Percentiles rank a stretch among this genome's conserved stretches.
phyloP scores from a whole-genome alignment of 192 early-diverging fungal genomes.

The Linnemannia exigua region DNA sequence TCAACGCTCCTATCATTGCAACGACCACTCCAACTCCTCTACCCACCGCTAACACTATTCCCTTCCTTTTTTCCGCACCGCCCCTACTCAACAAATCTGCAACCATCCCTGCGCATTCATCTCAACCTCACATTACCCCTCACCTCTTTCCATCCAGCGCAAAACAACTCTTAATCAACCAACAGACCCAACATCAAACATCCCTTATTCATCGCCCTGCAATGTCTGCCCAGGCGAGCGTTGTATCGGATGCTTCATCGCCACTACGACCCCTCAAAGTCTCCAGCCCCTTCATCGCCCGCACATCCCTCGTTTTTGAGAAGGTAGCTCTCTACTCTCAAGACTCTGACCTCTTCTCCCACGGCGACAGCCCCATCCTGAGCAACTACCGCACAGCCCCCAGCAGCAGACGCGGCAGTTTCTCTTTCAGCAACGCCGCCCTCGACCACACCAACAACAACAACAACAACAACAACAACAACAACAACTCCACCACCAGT shows the following conservation, averaged over 20 bases:
- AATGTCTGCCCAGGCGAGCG: background rate
- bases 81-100: background rate
- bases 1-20: background rate
- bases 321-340: background rate
- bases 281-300: slow-evolving; percentile 17
- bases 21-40: too few species aligned
- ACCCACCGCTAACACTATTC: background rate
- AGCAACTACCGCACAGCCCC: background rate
- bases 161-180: background rate
- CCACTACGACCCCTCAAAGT: slow-evolving; percentile 18
- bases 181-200: background rate
- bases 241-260: slow-evolving; percentile 15
- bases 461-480: background rate
- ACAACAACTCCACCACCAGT: background rate
- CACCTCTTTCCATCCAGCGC: background rate
- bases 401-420: background rate
- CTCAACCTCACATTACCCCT: background rate
- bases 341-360: background rate
- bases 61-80: background rate
- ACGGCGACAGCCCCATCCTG: background rate
- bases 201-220: background rate
- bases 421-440: background rate
- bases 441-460: background rate
- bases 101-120: background rate
- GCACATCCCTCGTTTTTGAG: slow-evolving; percentile 13